These are phyloP conservation scores for Fusarium brachygibbosum DNA, from an alignment of 2,329 filamentous ascomycete genomes.

Conservation along the genomic window DNA sequence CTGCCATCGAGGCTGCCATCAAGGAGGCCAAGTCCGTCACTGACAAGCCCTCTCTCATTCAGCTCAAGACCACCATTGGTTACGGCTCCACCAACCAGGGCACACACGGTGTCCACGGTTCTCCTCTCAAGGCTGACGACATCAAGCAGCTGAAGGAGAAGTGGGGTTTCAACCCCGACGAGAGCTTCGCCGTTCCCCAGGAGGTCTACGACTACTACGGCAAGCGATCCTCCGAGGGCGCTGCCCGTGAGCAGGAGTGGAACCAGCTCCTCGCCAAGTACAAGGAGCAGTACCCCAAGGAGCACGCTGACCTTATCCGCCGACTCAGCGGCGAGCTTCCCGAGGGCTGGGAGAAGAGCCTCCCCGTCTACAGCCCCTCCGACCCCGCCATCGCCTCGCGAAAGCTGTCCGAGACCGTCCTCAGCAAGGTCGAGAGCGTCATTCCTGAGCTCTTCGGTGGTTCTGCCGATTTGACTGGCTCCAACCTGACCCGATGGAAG, in stretches of 20 bases:
- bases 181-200: constrained; percentile 94
- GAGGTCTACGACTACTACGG: constrained; percentile 92
- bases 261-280: constrained; percentile 94
- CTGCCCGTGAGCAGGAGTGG: constrained; percentile 93
- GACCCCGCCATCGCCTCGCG: constrained; percentile 91
- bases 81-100: constrained; percentile 94
- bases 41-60: constrained; percentile 97
- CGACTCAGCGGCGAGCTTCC: constrained; percentile 87
- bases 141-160: constrained; percentile 92
- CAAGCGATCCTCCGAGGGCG: constrained; percentile 87
- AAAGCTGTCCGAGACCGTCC: constrained; percentile 95
- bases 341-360: constrained; percentile 94
- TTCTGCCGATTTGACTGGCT: constrained; percentile 97
- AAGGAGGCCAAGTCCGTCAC: constrained; percentile 86
- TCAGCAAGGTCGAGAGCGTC: constrained; percentile 85
- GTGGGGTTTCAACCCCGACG: constrained; percentile 95
- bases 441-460: constrained; percentile 94
- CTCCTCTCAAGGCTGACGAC: constrained; percentile 94
- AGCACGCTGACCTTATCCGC: constrained; percentile 84
- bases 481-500: constrained; percentile 99
- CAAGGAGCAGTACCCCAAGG: constrained; percentile 78
- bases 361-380: constrained; percentile 89
- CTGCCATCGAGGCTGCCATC: constrained; percentile 89
- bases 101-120: constrained; percentile 95
- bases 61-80: constrained; percentile 96